A percentile compares a stretch with the other conserved stretches of the same genome.
These are phyloP conservation scores for Colletotrichum liriopes DNA, from an alignment of 2,329 filamentous ascomycete species.

Conservation along the genomic window DNA sequence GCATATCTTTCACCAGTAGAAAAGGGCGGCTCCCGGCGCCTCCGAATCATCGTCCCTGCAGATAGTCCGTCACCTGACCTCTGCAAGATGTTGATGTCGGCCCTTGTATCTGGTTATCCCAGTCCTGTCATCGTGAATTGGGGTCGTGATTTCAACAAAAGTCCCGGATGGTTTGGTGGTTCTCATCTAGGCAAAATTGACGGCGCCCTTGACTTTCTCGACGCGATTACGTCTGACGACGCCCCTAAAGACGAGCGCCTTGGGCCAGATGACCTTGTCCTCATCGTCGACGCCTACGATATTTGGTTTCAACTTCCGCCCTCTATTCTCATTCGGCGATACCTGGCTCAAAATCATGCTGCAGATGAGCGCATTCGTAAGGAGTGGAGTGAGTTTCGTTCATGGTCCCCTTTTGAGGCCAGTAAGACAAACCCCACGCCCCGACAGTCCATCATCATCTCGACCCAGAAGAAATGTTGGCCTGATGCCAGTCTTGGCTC, in stretches of 20 bases:
- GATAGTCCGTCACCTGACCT: constrained; percentile 47
- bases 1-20: neutral
- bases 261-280: constrained; percentile 50
- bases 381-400: constrained; percentile 45
- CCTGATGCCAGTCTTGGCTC: constrained; percentile 42
- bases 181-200: constrained; percentile 50
- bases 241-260: constrained; percentile 37
- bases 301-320: constrained; percentile 59
- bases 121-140: constrained; percentile 50
- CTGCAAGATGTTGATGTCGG: constrained; percentile 53
- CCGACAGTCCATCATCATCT: constrained; percentile 47
- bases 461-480: constrained; percentile 47
- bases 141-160: constrained; percentile 44
- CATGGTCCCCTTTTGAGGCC: neutral
- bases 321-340: constrained; percentile 54
- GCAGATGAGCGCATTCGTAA: constrained; percentile 50
- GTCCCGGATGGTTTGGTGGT: constrained; percentile 44
- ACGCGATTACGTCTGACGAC: constrained; percentile 38
- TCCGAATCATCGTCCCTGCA: constrained; percentile 50
- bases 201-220: constrained; percentile 48
- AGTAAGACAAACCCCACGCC: constrained; percentile 44
- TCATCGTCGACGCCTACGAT: constrained; percentile 57
- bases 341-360: constrained; percentile 52
- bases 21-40: constrained; percentile 25
- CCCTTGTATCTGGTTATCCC: constrained; percentile 49